phyloP scores from a whole-genome alignment of 2,329 filamentous ascomycete genomes.

The Apiospora malaysiana region DNA sequence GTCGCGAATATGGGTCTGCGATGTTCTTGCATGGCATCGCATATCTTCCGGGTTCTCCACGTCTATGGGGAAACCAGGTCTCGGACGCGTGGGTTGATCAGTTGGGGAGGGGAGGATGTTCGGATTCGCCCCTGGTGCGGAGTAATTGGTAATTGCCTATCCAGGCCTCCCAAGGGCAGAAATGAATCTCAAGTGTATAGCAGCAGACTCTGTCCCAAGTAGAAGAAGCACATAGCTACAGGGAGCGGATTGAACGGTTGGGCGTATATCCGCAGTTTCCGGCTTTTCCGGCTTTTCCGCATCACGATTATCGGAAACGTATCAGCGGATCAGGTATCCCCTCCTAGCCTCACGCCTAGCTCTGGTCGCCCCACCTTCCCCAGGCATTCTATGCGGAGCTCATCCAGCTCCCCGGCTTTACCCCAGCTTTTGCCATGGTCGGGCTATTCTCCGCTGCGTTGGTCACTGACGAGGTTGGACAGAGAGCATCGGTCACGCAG shows the following conservation, averaged over 20 bases:
- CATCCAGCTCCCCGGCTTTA: neutral
- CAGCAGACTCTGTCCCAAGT: neutral
- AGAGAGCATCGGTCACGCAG: neutral
- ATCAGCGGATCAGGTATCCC: neutral
- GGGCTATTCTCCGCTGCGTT: neutral
- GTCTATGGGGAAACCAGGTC: neutral
- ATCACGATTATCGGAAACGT: neutral
- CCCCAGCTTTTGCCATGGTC: neutral
- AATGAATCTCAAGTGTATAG: neutral
- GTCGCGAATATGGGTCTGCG: neutral
- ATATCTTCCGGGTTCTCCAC: neutral
- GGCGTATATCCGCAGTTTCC: no score
- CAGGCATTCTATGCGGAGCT: no score
- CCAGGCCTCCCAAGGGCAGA: neutral
- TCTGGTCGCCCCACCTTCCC: neutral
- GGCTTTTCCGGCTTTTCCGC: neutral
- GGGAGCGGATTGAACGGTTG: no score
- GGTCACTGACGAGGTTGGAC: neutral
- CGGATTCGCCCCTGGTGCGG: neutral
- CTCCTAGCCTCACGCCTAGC: neutral
- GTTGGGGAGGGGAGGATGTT: neutral
- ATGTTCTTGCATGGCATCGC: neutral
- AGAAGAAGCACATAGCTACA: no score
- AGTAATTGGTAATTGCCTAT: neutral
- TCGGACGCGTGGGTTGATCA: neutral